A percentile compares a stretch with the other conserved stretches of the same genome.
phyloP scores from a whole-genome alignment of 306 rosid genomes.

The Vigna unguiculata region DNA sequence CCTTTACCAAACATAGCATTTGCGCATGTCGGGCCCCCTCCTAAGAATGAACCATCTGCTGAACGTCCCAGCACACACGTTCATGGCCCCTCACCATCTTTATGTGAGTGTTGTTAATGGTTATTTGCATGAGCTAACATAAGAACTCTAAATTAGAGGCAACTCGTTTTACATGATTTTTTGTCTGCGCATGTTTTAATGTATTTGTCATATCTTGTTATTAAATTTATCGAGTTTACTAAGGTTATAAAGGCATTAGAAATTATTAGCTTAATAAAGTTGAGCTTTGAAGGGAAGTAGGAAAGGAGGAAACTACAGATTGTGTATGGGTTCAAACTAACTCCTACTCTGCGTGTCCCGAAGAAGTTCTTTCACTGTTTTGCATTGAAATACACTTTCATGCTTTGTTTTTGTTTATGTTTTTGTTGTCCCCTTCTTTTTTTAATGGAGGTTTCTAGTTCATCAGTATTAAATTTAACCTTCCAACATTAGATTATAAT shows the following conservation, averaged over 20 bases:
- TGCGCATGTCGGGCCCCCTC: conserved; percentile 65
- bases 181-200: conserved; percentile 5
- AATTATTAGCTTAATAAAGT: conserved; percentile 25
- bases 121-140: conserved; percentile 25
- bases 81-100: conserved; percentile 53
- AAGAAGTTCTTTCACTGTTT: not conserved
- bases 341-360: not conserved
- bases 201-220: not conserved
- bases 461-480: not conserved
- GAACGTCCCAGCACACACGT: conserved; percentile 48
- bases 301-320: conserved; percentile 30
- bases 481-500: not conserved
- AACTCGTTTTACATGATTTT: not conserved
- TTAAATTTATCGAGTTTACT: conserved; percentile 12
- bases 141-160: conserved; percentile 17
- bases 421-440: not conserved
- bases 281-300: conserved; percentile 3
- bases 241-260: conserved; percentile 23
- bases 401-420: too few relatives aligned
- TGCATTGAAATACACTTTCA: conserved; percentile 1
- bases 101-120: conserved; percentile 60
- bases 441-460: conserved; percentile 2
- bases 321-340: not conserved
- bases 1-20: conserved; percentile 74
- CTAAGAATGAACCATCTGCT: conserved; percentile 52